Base-by-base conservation (phyloP, 257 asterid species). In the Fraxinus pennsylvanica region DNA sequence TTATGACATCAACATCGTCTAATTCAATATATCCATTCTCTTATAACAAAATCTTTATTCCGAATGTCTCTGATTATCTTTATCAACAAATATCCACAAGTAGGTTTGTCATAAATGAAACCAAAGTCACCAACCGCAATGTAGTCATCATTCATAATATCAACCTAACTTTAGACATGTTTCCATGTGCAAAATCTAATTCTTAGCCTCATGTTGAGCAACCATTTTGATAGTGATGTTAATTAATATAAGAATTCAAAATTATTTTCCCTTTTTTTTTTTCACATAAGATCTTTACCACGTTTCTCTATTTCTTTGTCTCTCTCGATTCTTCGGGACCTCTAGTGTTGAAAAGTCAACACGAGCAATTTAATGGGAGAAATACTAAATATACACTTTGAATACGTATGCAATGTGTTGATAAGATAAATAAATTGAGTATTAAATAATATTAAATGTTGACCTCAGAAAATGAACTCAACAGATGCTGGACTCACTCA, bases 111-210 rank as follows among this genome's bases (percentile, higher is more conserved):
- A 81, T 32, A 79, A 77, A 79, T 71, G 69, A 71, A 74, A 71
- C 86, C 75, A 81, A 50, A 81, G 52, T 68, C 81, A 87, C 86
- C 93, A 71, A 90, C 93, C 86, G 92, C 96, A 87, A 88, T 89
- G 77, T 81, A 74, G n/a, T 78, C 76, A 68, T 89, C 72, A 84
- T 86, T 80, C 90, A 86, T 87, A 76, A 80, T 50, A 35, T 41
- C 77, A 83, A 47, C 52, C 83, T 66, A 81, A 39, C 74, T 82
- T 84, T 33, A 52, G 72, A 68, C 82, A 63, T 77, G 66, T 75
- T 74, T 70, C 83, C 81, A 54, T 78, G 78, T 43, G 57, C 30
- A 69, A 71, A 66, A 74, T 81, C 79, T 71, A 76, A 76, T 80
- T 68, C 30, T 29, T 15, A 47, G 5, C 45, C 76, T 70, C 77